Conservation (phyloP, 306 rosid genomes). For the Dalbergia cultrata region DNA sequence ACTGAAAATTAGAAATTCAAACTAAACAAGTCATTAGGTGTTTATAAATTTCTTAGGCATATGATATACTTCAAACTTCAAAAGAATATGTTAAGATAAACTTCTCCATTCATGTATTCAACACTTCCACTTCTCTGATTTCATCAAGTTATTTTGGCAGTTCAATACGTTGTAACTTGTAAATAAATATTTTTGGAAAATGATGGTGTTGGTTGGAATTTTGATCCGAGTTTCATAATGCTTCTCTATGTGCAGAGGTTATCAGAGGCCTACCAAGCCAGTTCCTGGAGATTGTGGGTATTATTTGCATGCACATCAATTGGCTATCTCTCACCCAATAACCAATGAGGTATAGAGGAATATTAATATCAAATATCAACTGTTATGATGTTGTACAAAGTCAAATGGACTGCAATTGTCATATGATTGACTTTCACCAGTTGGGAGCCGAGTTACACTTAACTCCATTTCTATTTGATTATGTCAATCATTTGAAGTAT, state of each 20-base stretch:
- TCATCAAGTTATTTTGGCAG: constrained; percentile 14
- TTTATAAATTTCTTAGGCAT: not conserved
- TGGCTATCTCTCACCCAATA: constrained; percentile 74
- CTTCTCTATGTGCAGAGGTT: constrained; percentile 62
- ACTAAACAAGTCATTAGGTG: not conserved
- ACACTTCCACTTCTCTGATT: not conserved
- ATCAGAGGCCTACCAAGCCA: constrained; percentile 73
- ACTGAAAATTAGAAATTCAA: too few relatives aligned
- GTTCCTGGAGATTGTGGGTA: constrained; percentile 98
- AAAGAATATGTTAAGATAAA: not conserved
- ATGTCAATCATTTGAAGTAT: constrained; percentile 7
- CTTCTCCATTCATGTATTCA: constrained; percentile 7
- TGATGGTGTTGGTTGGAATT: constrained; percentile 15
- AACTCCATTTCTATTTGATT: not conserved
- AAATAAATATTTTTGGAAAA: not conserved
- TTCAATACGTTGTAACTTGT: not conserved
- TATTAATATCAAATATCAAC: not conserved
- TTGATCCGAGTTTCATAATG: constrained; percentile 17
- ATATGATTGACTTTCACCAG: not conserved
- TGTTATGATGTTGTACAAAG: not conserved
- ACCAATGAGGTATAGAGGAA: constrained; percentile 65
- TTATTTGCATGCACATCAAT: constrained; percentile 78
- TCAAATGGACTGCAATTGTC: not conserved
- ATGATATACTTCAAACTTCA: too few relatives aligned
- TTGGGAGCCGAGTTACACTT: not conserved